A percentile compares a stretch with the other conserved stretches of the same genome.
phyloP scores from a whole-genome alignment of 2,329 filamentous ascomycete genomes.

The Hansfordia pulvinata region DNA sequence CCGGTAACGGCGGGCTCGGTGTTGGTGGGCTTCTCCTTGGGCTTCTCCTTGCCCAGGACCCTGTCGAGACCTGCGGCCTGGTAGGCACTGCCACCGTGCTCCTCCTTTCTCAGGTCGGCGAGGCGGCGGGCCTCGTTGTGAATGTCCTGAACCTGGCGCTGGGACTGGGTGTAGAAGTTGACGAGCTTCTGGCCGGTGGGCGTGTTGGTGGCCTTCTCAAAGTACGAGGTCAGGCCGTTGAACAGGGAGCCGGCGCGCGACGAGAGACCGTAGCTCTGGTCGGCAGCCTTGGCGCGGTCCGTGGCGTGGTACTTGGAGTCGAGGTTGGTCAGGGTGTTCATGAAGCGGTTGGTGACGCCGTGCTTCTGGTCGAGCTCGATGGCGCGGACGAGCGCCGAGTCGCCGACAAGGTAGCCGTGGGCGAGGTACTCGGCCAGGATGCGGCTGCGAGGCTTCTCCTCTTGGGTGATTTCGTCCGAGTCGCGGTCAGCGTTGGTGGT shows the following conservation, averaged over 20 bases:
- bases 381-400: slow-evolving; percentile 62
- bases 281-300: slow-evolving; percentile 72
- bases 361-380: slow-evolving; percentile 85
- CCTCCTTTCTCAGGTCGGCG: slow-evolving; percentile 71
- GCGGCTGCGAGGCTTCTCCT: slow-evolving; percentile 90
- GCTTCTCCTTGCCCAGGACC: slow-evolving; percentile 41
- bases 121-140: slow-evolving; percentile 82
- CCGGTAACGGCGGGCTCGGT: slow-evolving; percentile 9
- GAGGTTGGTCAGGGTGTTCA: slow-evolving; percentile 59
- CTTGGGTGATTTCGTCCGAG: slow-evolving; percentile 67
- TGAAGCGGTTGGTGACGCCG: slow-evolving; percentile 71
- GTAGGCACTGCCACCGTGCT: slow-evolving; percentile 43
- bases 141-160: slow-evolving; percentile 87
- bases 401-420: slow-evolving; percentile 77
- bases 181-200: slow-evolving; percentile 81
- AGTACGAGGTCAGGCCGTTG: slow-evolving; percentile 69
- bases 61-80: slow-evolving; percentile 44
- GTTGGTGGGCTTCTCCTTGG: slow-evolving; percentile 12
- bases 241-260: slow-evolving; percentile 53
- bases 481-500: slow-evolving; percentile 41
- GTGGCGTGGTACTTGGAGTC: slow-evolving; percentile 79
- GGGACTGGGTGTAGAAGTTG: slow-evolving; percentile 72
- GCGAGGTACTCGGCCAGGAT: slow-evolving; percentile 95
- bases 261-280: slow-evolving; percentile 72
- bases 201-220: slow-evolving; percentile 80